Percentiles rank a stretch among this genome's conserved stretches.
Evolutionary conservation across 768 basidiomycete genomes (phyloP).

Genomic region (Suillus plorans): DNA sequence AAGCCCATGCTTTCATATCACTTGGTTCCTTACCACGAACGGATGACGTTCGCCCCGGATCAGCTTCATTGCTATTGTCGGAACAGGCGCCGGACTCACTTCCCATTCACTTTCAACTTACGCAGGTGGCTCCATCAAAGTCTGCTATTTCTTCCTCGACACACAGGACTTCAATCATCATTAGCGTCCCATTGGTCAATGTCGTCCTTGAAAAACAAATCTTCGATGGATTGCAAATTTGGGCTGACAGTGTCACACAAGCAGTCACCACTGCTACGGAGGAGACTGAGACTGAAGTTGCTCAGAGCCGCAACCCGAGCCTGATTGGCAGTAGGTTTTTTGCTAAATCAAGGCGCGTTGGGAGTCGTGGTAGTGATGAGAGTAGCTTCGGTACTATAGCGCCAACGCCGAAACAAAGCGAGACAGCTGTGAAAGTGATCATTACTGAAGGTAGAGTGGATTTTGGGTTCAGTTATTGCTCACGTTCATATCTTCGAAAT

Average conservation of each 20-base stretch:
- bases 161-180: slow-evolving; percentile 17
- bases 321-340: slow-evolving; percentile 84
- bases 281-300: slow-evolving; percentile 27
- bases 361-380: slow-evolving; percentile 44
- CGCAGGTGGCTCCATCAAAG: slow-evolving; percentile 11
- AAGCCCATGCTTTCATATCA: slow-evolving; percentile 48
- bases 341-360: slow-evolving; percentile 36
- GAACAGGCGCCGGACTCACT: slow-evolving; percentile 17
- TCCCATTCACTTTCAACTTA: slow-evolving; percentile 24
- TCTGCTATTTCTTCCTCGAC: slow-evolving; percentile 2
- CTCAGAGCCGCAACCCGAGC: slow-evolving; percentile 54
- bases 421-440: slow-evolving; percentile 50
- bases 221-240: slow-evolving; percentile 81
- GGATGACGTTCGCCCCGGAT: slow-evolving; percentile 7
- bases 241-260: slow-evolving; percentile 84
- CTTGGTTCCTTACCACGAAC: slow-evolving; percentile 42
- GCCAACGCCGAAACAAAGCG: slow-evolving; percentile 28
- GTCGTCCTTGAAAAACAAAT: slow-evolving; percentile 58
- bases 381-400: slow-evolving; percentile 39
- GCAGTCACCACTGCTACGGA: slow-evolving; percentile 44
- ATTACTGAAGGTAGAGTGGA: slow-evolving; percentile 41
- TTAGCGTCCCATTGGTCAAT: slow-evolving; percentile 63
- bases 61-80: slow-evolving; percentile 20
- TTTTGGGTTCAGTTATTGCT: not conserved
- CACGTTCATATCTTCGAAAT: slow-evolving; percentile 6